Percentiles rank a stretch among this genome's conserved stretches.
Evolutionary conservation across 495 filamentous ascomycete genomes (phyloP).

Genomic region (Podospora pseudoanserina): DNA sequence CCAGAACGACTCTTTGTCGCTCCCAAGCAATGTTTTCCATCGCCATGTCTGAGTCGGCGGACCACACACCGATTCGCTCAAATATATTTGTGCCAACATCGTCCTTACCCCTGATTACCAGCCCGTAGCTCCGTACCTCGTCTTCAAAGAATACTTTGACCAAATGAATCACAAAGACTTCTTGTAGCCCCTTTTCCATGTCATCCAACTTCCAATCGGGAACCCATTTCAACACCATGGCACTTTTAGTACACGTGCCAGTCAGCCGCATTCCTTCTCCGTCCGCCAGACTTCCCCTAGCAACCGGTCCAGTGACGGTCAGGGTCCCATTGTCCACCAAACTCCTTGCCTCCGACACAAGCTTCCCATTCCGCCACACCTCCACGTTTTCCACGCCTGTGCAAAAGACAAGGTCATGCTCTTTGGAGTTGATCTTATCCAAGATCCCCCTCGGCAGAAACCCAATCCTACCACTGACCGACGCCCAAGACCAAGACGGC

Average conservation of each 20-base stretch:
- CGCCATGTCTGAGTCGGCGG: not conserved
- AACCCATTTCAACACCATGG: not conserved
- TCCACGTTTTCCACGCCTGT: not conserved
- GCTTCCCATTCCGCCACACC: slow-evolving; percentile 6
- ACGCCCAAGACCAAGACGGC: slow-evolving; percentile 19
- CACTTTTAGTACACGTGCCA: not conserved
- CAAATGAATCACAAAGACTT: slow-evolving; percentile 2
- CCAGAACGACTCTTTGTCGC: not conserved
- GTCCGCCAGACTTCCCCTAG: not conserved
- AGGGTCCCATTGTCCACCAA: not conserved
- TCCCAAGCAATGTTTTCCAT: slow-evolving; percentile 1
- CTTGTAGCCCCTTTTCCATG: not conserved
- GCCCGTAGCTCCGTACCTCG: not conserved
- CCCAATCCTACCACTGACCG: slow-evolving; percentile 2
- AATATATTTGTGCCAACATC: not conserved
- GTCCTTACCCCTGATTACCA: not conserved
- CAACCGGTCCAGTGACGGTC: not conserved
- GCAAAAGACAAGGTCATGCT: not conserved
- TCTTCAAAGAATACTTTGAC: not conserved
- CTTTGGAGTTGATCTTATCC: not conserved
- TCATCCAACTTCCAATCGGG: not conserved
- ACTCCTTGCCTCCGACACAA: slow-evolving; percentile 6
- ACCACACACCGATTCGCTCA: not conserved
- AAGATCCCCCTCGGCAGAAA: not conserved
- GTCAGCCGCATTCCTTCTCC: not conserved